A percentile compares a stretch with the other conserved stretches of the same genome.
phyloP scores from a whole-genome alignment of 2,329 filamentous ascomycete genomes.

The Capronia coronata region DNA sequence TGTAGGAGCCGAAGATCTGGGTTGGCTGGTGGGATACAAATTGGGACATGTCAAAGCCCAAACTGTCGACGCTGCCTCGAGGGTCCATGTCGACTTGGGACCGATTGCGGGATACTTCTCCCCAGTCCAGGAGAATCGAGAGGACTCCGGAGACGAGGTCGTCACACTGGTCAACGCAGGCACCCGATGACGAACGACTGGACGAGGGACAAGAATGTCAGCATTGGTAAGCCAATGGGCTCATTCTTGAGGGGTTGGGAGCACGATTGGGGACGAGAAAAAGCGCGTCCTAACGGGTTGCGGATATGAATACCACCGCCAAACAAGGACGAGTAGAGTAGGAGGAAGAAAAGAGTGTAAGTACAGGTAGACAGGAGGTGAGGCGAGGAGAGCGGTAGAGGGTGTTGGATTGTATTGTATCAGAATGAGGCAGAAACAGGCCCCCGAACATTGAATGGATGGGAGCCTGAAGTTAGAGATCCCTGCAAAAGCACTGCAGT shows the following conservation, averaged over 20 bases:
- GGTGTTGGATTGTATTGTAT: neutral
- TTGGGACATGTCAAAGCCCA: slow-evolving; percentile 43
- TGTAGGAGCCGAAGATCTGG: slow-evolving; percentile 62
- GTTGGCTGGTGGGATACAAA: slow-evolving; percentile 59
- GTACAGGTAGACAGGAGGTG: slow-evolving; percentile 3
- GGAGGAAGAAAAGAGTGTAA: neutral
- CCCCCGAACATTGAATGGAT: neutral
- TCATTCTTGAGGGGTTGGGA: slow-evolving; percentile 6
- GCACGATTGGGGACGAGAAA: neutral
- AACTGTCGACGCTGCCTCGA: slow-evolving; percentile 30
- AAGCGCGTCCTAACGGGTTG: neutral
- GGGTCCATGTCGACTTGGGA: slow-evolving; percentile 21
- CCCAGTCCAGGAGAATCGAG: neutral
- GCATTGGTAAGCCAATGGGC: slow-evolving; percentile 11
- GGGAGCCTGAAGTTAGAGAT: neutral
- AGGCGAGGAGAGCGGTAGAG: neutral
- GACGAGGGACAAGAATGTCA: slow-evolving; percentile 4
- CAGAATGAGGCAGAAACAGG: neutral
- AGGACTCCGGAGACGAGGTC: neutral
- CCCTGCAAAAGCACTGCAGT: neutral
- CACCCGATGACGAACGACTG: neutral
- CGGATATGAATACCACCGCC: neutral
- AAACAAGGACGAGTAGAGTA: neutral
- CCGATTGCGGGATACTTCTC: neutral
- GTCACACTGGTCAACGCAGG: slow-evolving; percentile 6